Percentiles rank a stretch among this genome's conserved stretches.
These are phyloP conservation scores for Pascua guehoae DNA, from an alignment of 1,284 basidiomycete species.

Conservation along the genomic window DNA sequence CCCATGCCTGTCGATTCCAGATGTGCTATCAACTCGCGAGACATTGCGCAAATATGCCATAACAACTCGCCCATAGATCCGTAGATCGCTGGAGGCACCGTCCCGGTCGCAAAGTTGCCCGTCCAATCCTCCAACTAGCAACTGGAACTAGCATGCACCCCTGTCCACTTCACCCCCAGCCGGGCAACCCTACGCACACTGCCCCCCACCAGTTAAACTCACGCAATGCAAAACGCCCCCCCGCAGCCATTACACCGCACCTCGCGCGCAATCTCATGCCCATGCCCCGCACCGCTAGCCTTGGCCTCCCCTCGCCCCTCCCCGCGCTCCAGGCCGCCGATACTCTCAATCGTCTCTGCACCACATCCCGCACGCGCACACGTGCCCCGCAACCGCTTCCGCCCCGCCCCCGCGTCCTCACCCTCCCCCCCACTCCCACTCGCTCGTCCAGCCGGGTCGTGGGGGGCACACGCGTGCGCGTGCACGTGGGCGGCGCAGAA, in stretches of 20 bases:
- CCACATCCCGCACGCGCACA: constrained; percentile 30
- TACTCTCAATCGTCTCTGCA: constrained; percentile 33
- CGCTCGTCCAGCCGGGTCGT: too few relatives aligned
- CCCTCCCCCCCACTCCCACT: not conserved
- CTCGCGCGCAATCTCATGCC: constrained; percentile 27
- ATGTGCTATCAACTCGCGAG: too few relatives aligned
- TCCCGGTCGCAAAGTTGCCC: too few relatives aligned
- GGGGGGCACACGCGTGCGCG: constrained; percentile 27
- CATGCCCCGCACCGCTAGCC: too few relatives aligned
- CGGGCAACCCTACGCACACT: too few relatives aligned
- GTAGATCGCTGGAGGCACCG: too few relatives aligned
- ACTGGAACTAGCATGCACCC: too few relatives aligned
- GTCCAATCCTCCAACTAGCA: too few relatives aligned
- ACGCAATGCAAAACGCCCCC: constrained; percentile 37
- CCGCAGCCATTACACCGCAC: constrained; percentile 34
- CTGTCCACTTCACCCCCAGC: too few relatives aligned
- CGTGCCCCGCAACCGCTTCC: constrained; percentile 13
- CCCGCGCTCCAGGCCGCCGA: constrained; percentile 25
- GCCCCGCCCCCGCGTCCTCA: constrained; percentile 3
- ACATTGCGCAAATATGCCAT: too few relatives aligned
- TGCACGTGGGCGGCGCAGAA: constrained; percentile 38
- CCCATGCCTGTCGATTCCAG: too few relatives aligned
- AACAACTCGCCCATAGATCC: too few relatives aligned
- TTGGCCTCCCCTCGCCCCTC: constrained; percentile 8
- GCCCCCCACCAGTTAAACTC: constrained; percentile 7